A percentile compares a stretch with the other conserved stretches of the same genome.
These are phyloP conservation scores for Acanthamoeba divionensis DNA, from an alignment of 208 protist genomes.

Conservation along the genomic window DNA sequence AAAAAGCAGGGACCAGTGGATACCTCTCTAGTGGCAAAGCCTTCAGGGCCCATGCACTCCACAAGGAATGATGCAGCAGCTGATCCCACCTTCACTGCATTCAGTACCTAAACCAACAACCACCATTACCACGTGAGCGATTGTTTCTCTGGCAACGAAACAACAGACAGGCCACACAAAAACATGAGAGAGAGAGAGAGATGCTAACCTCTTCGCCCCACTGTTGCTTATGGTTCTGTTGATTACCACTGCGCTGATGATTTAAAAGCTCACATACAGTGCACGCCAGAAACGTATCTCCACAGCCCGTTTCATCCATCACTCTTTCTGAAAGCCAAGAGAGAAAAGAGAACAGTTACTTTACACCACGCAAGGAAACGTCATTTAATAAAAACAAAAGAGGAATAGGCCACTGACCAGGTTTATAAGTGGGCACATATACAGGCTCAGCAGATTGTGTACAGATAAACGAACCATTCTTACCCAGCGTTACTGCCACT, in stretches of 20 bases:
- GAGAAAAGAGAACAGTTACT: too few species aligned
- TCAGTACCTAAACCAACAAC: background rate
- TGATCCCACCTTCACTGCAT: background rate
- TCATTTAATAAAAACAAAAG: background rate
- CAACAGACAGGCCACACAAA: too few species aligned
- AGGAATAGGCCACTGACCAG: background rate
- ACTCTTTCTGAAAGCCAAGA: too few species aligned
- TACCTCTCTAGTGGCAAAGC: background rate
- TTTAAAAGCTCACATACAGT: background rate
- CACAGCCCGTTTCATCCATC: background rate
- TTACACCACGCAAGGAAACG: background rate
- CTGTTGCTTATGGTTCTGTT: background rate
- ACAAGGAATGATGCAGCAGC: slow-evolving; percentile 9
- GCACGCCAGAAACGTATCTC: slow-evolving; percentile 5
- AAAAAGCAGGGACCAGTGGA: background rate
- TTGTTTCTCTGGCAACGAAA: too few species aligned
- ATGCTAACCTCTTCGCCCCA: background rate
- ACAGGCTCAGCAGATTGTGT: background rate
- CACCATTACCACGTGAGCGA: too few species aligned
- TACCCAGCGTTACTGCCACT: background rate
- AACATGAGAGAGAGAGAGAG: background rate
- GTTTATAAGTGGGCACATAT: slow-evolving; percentile 31
- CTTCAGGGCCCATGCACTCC: background rate
- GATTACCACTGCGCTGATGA: background rate
- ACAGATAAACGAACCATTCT: background rate